Evolutionary conservation across 345 rosid genomes (phyloP), one percentile per base, ranked within the genome.

Genomic region (Arabis alpina): DNA sequence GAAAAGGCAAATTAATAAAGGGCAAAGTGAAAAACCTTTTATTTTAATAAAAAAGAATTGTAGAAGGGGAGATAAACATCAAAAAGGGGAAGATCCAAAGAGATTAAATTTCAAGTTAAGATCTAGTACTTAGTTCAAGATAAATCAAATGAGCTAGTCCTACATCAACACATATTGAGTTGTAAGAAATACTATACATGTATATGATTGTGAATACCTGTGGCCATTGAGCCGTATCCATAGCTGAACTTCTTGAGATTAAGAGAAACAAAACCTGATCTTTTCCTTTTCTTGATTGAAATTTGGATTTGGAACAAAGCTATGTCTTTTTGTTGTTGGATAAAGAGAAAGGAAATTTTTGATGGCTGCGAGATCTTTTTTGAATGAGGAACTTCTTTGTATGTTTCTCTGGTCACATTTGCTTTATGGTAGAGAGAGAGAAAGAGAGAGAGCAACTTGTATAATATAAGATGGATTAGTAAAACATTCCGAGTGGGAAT

Each of bases 181-280:
- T 14, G 45, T 34, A 43, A 14, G 6, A 19, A 48, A 5, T 11
- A 36, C 10, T 36, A 39, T 41, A 47, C 5, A 4, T 54, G n/a
- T 4, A 54, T 41, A 57, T 71, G 42, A 69, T 74, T 80, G 66
- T 83, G 48, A 71, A 23, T 78, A 93, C 98, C 98, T 90, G 97
- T 82, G 97, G 92, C 97, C 97, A 93, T 68, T 85, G 91, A 82
- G 89, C 93, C 65, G 91, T 93, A 82, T 90, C 97, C 98, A 93
- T 93, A 89, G 83, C 72, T 82, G 75, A 82, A 71, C 61, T 54
- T 80, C 74, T 66, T 70, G 61, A 64, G 71, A 68, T 52, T 72
- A 54, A 61, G 59, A 61, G 50, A 73, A 70, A 72, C 51, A 76
- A 60, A 36, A 59, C 30, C 40, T 75, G 65, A 61, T 60, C 34